phyloP scores from a whole-genome alignment of 257 asterid genomes.

The Scutellaria barbata region DNA sequence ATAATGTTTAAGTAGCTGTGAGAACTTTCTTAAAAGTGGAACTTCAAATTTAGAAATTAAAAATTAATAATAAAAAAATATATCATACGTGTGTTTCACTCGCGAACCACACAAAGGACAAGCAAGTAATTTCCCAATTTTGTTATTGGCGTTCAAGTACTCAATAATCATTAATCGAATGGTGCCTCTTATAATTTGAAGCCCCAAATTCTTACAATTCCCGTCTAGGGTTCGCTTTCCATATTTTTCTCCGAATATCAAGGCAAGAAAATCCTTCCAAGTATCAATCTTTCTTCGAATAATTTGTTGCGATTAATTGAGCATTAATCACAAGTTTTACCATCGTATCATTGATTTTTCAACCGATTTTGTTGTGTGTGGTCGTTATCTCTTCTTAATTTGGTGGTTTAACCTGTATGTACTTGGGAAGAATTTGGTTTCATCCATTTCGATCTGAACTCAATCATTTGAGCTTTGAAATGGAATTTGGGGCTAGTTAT shows the following conservation, averaged over 20 bases:
- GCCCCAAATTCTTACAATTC: constrained; percentile 7
- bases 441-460: not conserved
- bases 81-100: no score
- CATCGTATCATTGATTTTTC: not conserved
- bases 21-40: no score
- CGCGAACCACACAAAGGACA: no score
- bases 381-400: not conserved
- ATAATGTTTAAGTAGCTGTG: no score
- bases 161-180: no score
- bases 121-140: no score
- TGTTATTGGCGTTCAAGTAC: not conserved
- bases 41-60: no score
- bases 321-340: not conserved
- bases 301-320: not conserved
- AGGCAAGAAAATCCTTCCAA: constrained; percentile 22
- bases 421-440: not conserved
- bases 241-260: constrained; percentile 16
- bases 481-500: not conserved
- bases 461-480: not conserved
- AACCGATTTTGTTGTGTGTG: not conserved
- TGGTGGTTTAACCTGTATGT: not conserved
- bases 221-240: constrained; percentile 36
- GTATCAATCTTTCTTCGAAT: not conserved
- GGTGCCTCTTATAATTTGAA: not conserved
- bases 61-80: no score